These are phyloP conservation scores for Trichoderma pleuroti DNA, from an alignment of 2,329 filamentous ascomycete species.

Conservation along the genomic window DNA sequence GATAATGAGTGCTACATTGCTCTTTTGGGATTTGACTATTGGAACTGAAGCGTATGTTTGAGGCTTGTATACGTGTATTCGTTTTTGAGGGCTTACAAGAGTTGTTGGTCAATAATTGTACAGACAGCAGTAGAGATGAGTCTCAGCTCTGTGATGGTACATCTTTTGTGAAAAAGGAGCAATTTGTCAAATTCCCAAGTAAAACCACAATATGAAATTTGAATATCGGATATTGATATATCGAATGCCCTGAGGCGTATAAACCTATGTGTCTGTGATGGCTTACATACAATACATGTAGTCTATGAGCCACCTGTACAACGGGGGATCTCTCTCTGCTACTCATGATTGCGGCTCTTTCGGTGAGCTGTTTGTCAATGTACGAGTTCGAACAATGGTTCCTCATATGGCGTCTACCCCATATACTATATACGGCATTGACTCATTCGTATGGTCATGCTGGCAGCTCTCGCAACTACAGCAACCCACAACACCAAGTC, in stretches of 20 bases:
- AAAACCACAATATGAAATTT: neutral
- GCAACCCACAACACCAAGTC: neutral
- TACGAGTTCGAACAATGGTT: neutral
- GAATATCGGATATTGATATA: neutral
- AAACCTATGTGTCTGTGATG: neutral
- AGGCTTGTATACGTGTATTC: neutral
- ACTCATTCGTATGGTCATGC: neutral
- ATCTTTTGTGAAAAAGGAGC: neutral
- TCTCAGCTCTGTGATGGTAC: neutral
- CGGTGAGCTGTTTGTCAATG: neutral
- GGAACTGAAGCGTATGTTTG: neutral
- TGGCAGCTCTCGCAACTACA: neutral
- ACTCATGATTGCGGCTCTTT: neutral
- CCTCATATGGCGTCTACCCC: neutral
- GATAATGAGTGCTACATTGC: neutral
- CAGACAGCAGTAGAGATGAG: too few species aligned
- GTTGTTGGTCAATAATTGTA: too few species aligned
- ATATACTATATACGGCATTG: neutral
- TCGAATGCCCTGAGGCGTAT: neutral
- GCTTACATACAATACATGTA: neutral
- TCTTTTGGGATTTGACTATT: neutral
- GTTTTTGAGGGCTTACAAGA: neutral
- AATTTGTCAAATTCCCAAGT: neutral
- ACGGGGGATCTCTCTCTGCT: neutral
- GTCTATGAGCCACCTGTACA: neutral